These are phyloP conservation scores for Yamadazyma sp. DNA, from an alignment of 1,139 yeast species.

Conservation along the genomic window DNA sequence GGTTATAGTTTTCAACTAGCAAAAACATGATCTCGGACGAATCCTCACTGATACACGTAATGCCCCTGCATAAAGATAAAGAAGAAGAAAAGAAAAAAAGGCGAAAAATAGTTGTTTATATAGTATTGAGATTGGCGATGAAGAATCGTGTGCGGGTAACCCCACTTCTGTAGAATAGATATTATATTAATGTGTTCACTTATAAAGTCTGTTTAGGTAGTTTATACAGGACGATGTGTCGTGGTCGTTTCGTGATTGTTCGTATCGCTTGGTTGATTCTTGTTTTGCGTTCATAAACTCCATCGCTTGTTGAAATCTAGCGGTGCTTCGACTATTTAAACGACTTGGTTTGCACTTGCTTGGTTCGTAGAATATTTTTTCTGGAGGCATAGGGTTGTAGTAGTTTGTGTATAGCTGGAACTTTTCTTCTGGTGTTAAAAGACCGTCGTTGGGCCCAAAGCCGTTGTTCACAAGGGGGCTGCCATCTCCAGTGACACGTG, in stretches of 20 bases:
- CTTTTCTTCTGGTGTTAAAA: slow-evolving; percentile 27
- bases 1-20: slow-evolving; percentile 99
- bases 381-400: slow-evolving; percentile 16
- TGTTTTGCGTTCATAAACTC: slow-evolving; percentile 3
- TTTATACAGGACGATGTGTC: slow-evolving; percentile 8
- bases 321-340: slow-evolving; percentile 3
- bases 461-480: slow-evolving; percentile 7
- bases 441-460: slow-evolving; percentile 25
- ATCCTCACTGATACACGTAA: slow-evolving; percentile 99
- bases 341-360: slow-evolving; percentile 7
- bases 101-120: slow-evolving; percentile 6
- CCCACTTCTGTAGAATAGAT: background rate
- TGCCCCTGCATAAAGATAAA: slow-evolving; percentile 99
- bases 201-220: slow-evolving; percentile 8
- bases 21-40: slow-evolving; percentile 99
- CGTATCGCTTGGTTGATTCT: slow-evolving; percentile 3
- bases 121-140: slow-evolving; percentile 1
- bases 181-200: slow-evolving; percentile 1
- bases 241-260: background rate
- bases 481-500: too few relatives aligned
- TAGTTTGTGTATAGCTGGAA: slow-evolving; percentile 33
- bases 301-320: slow-evolving; percentile 5
- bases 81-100: slow-evolving; percentile 21
- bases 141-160: slow-evolving; percentile 16
- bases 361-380: slow-evolving; percentile 24